Evolutionary conservation across 495 filamentous ascomycete species (phyloP), one percentile per base, ranked within the genome.

Genomic region (Trypethelium eluteriae): DNA sequence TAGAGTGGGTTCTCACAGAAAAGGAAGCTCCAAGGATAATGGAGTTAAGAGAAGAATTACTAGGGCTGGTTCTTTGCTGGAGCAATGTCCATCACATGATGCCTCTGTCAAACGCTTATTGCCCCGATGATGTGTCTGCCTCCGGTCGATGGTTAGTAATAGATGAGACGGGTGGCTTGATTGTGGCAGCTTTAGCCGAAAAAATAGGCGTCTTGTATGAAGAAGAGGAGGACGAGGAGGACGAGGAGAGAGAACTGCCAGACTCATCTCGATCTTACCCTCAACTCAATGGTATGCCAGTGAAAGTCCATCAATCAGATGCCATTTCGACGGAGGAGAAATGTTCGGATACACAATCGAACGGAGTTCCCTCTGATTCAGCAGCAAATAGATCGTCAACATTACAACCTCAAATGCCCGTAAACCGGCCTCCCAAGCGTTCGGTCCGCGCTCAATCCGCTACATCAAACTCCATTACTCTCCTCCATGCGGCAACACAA

Each of bases 121-220:
- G 78, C 36, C 67, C 74, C 44, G 70, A 74, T 0, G 57, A 76
- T 2, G 73, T 76, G 34, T 67, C 76, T 61, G 69, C 75, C 0
- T 49, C 76, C 4, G 93, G 92, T 5, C 83, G 91, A 63, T 98
- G 93, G 84, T 82, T 96, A 1, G 86, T 94, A 3, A 83, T 97
- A 1, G 94, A 98, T 72, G 94, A 98, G 63, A 94, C 91, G 0
- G 89, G 90, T 7, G 94, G 94, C 0, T 76, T 98, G 35, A 73
- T 98, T 9, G 86, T 93, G 1, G 92, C 92, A 0, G 90, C 92
- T 0, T 81, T 96, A 79, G 94, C 94, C 0, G 94, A 98, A 75
- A 83, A 89, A 64, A 92, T 98, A 86, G 92, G 91, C 0, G 85
- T 98, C 47, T 81, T 98, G 1, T 83, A 91, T 73, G 79, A 83